phyloP scores from a whole-genome alignment of 2,329 filamentous ascomycete genomes.

The Periconia sp. region DNA sequence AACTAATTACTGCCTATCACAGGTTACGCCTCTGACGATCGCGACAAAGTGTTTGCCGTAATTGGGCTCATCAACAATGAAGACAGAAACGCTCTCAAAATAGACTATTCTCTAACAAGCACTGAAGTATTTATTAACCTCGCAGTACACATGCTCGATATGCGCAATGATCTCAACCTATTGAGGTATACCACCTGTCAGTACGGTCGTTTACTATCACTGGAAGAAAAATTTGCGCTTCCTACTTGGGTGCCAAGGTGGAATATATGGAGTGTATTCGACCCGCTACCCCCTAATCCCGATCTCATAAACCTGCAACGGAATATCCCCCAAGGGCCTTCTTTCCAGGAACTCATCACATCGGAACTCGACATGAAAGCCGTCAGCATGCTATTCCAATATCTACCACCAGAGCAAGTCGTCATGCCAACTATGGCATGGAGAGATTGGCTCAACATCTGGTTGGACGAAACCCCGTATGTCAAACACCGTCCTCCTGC shows the following conservation, averaged over 20 bases:
- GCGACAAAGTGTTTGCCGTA: constrained; percentile 18
- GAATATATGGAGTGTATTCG: constrained; percentile 3
- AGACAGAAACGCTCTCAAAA: neutral
- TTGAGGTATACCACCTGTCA: constrained; percentile 4
- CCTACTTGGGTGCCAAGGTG: constrained; percentile 13
- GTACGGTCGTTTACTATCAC: neutral
- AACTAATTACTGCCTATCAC: neutral
- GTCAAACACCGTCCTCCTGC: neutral
- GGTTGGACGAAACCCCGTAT: neutral
- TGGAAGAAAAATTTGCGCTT: neutral
- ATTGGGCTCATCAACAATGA: constrained; percentile 8
- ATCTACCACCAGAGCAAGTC: neutral
- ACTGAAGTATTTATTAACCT: constrained; percentile 6
- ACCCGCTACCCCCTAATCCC: neutral
- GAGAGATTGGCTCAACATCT: neutral
- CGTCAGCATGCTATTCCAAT: neutral
- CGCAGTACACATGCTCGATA: constrained; percentile 2
- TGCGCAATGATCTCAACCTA: neutral
- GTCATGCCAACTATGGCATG: neutral
- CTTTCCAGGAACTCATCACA: neutral
- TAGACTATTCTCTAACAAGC: constrained; percentile 11
- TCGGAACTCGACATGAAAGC: neutral
- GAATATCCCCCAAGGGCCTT: neutral
- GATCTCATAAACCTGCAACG: neutral
- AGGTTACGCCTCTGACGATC: constrained; percentile 7